phyloP scores from a whole-genome alignment of 495 filamentous ascomycete genomes.

The Talaromyces adpressus region DNA sequence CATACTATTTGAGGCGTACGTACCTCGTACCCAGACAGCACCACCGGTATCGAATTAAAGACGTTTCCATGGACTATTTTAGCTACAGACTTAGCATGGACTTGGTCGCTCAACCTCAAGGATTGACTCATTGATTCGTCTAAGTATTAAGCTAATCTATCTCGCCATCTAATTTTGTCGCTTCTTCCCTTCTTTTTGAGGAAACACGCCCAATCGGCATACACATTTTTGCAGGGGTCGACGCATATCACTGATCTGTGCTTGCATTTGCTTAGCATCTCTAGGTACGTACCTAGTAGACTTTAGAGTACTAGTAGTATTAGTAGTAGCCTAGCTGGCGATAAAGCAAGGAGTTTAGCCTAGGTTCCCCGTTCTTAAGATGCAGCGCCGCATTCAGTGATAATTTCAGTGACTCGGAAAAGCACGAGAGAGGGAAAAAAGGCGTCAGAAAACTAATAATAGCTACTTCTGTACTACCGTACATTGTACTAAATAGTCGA shows the following conservation, averaged over 20 bases:
- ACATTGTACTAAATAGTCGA: background rate
- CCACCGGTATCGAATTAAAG: background rate
- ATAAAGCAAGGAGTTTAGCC: background rate
- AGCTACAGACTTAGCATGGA: background rate
- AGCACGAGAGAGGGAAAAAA: background rate
- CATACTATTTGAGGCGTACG: background rate
- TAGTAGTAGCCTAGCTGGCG: background rate
- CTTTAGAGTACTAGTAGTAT: too few relatives aligned
- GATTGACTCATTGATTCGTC: background rate
- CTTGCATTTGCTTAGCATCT: background rate
- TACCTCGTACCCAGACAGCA: background rate
- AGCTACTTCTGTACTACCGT: background rate
- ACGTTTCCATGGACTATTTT: background rate
- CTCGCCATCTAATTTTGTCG: background rate
- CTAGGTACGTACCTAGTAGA: too few relatives aligned
- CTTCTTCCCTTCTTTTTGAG: background rate
- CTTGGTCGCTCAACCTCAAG: background rate
- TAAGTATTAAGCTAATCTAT: background rate
- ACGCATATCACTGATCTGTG: background rate
- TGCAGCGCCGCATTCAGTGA: background rate
- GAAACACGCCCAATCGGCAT: background rate
- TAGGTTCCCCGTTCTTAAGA: background rate
- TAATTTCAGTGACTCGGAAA: background rate
- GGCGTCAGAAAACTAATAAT: background rate
- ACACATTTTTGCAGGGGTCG: background rate